phyloP scores from a whole-genome alignment of 1,139 yeast species.

The Casaregolazyma suthepensis region DNA sequence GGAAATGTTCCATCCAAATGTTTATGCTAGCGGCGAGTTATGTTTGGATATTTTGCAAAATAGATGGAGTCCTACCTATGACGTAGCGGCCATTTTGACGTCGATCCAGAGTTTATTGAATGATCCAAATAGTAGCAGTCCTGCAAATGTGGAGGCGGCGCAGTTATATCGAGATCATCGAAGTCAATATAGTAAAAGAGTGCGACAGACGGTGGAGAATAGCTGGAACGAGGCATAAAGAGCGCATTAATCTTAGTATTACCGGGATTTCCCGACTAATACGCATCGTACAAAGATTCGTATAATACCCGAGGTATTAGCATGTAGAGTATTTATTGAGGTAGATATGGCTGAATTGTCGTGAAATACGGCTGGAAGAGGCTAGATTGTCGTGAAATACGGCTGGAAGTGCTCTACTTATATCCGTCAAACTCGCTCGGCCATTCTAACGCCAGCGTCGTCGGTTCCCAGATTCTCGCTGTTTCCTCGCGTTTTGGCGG shows the following conservation, averaged over 20 bases:
- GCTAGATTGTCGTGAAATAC: no score
- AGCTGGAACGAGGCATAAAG: slow-evolving; percentile 31
- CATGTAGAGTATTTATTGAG: background rate
- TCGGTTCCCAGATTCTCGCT: slow-evolving; percentile 9
- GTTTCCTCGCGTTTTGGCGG: slow-evolving; percentile 15
- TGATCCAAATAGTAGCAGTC: slow-evolving; percentile 94
- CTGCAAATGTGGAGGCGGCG: slow-evolving; percentile 98
- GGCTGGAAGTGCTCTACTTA: background rate
- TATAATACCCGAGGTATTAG: background rate
- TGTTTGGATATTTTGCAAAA: slow-evolving; percentile 94
- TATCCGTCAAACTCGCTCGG: background rate
- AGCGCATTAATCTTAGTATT: slow-evolving; percentile 1
- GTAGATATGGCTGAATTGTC: background rate
- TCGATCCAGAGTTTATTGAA: slow-evolving; percentile 74
- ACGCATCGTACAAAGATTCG: background rate
- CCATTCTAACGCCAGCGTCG: background rate
- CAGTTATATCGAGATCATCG: slow-evolving; percentile 91
- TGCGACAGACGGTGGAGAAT: slow-evolving; percentile 82
- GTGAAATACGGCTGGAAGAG: background rate
- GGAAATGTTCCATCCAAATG: slow-evolving; percentile 98
- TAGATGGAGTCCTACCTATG: slow-evolving; percentile 98
- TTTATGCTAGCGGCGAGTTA: slow-evolving; percentile 89
- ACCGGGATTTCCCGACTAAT: background rate
- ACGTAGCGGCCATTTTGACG: slow-evolving; percentile 93
- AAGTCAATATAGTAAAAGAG: slow-evolving; percentile 85